Base-by-base conservation (phyloP, 164 flowering plant species). In the Echeveria elegans region DNA sequence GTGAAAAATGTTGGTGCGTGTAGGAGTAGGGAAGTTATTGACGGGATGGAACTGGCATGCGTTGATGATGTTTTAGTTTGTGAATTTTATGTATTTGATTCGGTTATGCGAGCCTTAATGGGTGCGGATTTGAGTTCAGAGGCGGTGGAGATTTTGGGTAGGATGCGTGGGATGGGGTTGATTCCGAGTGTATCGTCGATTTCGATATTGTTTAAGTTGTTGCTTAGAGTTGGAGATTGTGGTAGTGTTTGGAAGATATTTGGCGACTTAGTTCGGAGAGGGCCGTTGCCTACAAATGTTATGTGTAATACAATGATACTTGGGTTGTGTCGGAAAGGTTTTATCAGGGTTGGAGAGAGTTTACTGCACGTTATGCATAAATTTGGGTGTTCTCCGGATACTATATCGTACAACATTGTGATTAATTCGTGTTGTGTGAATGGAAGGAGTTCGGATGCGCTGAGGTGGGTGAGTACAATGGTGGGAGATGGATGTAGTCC, bases 161-260 rank as follows among this genome's bases (percentile, higher is more conserved):
- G 76, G 75, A 88, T 94, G 84, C 77, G 96, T 71, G 77, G 75
- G 59, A 63, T 71, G 36, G 82, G 83, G 21, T 19, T 82, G 58
- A 71, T 53, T 50, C 97, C 93, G 0, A 75, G 90, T 63, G 28
- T 66, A 48, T 84, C 97, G 5, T 91, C 92, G 0, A 65, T 86
- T 68, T 53, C 72, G 14, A 71, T 80, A 69, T 73, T 91, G 7
- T 77, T 88, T 24, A 81, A 74, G 61, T 58, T 78, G 71, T 76
- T 91, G 77, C 75, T 89, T 67, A 79, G 78, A 68, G 67, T 77
- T 31, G 94, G 93, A 64, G 96, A 89, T 69, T 81, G 74, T 70
- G 81, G 83, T 56, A 78, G 73, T 66, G 86, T 83, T n/a, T 88
- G 90, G 95, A 86, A 80, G 72, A 66, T 94, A 78, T 81, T 91